Conservation (phyloP, 352 stramenopile genomes). For the Pythium apleroticum region DNA sequence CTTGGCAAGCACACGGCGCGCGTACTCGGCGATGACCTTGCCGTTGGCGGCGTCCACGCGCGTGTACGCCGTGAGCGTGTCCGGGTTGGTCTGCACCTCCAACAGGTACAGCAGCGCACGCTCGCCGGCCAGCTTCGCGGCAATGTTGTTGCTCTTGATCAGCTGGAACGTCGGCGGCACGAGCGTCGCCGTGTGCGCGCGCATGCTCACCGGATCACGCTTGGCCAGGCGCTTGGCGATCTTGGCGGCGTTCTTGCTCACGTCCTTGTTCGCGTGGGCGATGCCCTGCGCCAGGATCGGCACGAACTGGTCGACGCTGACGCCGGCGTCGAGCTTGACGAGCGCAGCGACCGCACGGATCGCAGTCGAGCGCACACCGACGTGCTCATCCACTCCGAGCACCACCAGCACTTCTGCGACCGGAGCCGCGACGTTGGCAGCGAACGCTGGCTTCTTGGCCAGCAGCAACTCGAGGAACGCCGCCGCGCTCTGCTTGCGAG, state of each 20-base stretch:
- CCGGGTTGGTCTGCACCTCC: conserved; percentile 77
- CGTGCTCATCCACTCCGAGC: conserved; percentile 66
- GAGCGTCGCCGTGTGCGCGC: conserved; percentile 51
- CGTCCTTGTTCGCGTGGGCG: conserved; percentile 78
- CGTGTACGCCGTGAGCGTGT: conserved; percentile 77
- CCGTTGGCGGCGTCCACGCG: conserved; percentile 52
- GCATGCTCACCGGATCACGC: conserved; percentile 54
- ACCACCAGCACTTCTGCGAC: conserved; percentile 31
- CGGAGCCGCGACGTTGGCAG: conserved; percentile 27
- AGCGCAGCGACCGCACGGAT: conserved; percentile 56
- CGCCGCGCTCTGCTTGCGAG: conserved; percentile 64
- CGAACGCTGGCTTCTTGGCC: conserved; percentile 39
- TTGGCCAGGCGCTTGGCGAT: conserved; percentile 78
- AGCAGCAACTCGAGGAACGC: conserved; percentile 59
- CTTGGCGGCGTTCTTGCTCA: conserved; percentile 65
- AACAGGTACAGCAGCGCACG: conserved; percentile 86
- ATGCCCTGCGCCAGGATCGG: conserved; percentile 62
- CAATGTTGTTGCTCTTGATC: conserved; percentile 90
- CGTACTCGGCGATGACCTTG: conserved; percentile 88
- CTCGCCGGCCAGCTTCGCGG: conserved; percentile 85
- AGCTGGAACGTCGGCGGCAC: conserved; percentile 80
- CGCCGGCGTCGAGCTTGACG: conserved; percentile 49
- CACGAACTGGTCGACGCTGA: conserved; percentile 45
- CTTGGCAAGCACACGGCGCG: conserved; percentile 84
- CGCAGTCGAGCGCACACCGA: conserved; percentile 52